Percentiles rank a stretch among this genome's conserved stretches.
These are phyloP conservation scores for Lichtheimia ornata DNA, from an alignment of 371 early-diverging fungal genomes.

Conservation along the genomic window DNA sequence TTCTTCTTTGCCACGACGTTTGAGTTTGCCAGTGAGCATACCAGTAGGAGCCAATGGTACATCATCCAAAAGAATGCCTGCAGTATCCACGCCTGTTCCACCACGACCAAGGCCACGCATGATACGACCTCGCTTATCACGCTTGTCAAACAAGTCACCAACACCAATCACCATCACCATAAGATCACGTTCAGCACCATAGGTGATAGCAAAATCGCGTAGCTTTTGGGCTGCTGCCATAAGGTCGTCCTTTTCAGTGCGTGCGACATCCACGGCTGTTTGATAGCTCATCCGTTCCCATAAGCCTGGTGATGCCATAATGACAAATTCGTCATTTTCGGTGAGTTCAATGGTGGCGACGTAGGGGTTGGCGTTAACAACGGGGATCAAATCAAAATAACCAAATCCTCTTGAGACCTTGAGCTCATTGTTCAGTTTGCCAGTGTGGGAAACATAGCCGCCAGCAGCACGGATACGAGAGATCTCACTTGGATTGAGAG, in stretches of 20 bases:
- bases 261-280: constrained; percentile 84
- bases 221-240: constrained; percentile 84
- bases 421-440: constrained; percentile 78
- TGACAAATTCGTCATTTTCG: constrained; percentile 89
- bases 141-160: constrained; percentile 68
- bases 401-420: constrained; percentile 86
- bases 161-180: constrained; percentile 89
- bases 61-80: constrained; percentile 29
- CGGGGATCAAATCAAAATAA: constrained; percentile 78
- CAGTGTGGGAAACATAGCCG: constrained; percentile 77
- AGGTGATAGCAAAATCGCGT: constrained; percentile 86
- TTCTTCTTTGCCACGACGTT: constrained; percentile 51
- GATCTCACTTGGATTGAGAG: constrained; percentile 71
- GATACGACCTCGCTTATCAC: constrained; percentile 36
- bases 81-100: constrained; percentile 22
- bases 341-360: constrained; percentile 72
- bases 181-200: constrained; percentile 78
- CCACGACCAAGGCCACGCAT: constrained; percentile 30
- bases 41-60: constrained; percentile 16
- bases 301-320: constrained; percentile 81
- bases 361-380: constrained; percentile 86
- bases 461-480: constrained; percentile 82
- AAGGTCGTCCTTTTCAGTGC: constrained; percentile 73
- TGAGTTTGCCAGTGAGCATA: constrained; percentile 36
- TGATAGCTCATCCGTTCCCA: constrained; percentile 86